phyloP scores from a whole-genome alignment of 768 basidiomycete genomes.

The Hirschioporus abietinus region DNA sequence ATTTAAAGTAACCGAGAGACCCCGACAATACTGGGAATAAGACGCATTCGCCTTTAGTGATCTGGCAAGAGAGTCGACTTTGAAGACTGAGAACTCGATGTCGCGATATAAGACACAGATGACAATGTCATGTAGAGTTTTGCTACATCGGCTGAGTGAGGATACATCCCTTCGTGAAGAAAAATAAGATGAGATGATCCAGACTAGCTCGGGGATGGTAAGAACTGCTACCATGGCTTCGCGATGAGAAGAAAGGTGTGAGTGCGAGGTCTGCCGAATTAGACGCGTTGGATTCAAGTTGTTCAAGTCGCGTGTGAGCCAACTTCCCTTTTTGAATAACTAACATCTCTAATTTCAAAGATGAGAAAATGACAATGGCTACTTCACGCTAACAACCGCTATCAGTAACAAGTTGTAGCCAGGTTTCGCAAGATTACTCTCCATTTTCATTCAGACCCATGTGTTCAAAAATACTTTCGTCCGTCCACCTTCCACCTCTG shows the following conservation, averaged over 20 bases:
- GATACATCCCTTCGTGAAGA: background rate
- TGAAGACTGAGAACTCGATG: background rate
- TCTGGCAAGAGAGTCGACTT: background rate
- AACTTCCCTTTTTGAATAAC: too few species aligned
- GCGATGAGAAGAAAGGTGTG: too few species aligned
- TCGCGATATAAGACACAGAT: background rate
- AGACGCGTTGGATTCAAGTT: too few species aligned
- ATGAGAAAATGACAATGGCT: too few species aligned
- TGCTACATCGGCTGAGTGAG: background rate
- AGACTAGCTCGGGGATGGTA: background rate
- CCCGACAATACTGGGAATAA: background rate
- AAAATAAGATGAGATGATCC: background rate
- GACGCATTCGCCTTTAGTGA: background rate
- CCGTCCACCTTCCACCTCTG: background rate
- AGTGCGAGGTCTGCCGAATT: too few species aligned
- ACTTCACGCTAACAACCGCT: too few species aligned
- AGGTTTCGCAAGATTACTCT: background rate
- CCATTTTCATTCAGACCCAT: background rate
- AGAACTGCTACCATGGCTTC: background rate
- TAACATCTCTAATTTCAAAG: too few species aligned
- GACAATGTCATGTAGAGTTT: background rate
- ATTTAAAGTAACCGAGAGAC: background rate
- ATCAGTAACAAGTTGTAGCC: too few species aligned
- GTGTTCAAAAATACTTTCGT: background rate
- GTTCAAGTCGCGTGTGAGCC: too few species aligned